These are phyloP conservation scores for Fusarium algeriense DNA, from an alignment of 2,329 filamentous ascomycete species.

Conservation along the genomic window DNA sequence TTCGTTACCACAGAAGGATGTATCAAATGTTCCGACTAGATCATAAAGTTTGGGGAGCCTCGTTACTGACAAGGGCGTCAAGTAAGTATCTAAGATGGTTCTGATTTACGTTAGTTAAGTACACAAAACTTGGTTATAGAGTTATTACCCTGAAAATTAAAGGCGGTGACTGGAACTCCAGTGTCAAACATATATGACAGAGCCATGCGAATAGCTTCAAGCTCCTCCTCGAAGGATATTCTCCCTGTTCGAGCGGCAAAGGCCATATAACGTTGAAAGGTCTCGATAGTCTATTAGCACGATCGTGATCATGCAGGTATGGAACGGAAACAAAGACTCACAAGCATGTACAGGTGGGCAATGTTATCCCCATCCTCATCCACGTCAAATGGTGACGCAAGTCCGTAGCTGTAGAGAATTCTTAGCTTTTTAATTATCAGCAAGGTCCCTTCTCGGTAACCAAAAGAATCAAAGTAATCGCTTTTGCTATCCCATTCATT, in stretches of 20 bases:
- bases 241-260: fast-evolving
- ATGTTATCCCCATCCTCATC: background rate
- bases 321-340: background rate
- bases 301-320: background rate
- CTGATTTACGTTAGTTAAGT: background rate
- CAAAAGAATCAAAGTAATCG: no score
- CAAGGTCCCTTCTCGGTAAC: background rate
- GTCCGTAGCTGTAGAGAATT: background rate
- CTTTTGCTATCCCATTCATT: fast-evolving
- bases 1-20: background rate
- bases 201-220: background rate
- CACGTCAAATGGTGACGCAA: background rate
- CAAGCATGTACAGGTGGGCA: background rate
- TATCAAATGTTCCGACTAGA: background rate
- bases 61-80: fast-evolving
- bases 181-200: background rate
- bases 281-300: background rate
- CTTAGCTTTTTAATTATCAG: background rate
- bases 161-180: background rate
- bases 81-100: background rate
- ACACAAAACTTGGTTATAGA: fast-evolving
- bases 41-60: background rate
- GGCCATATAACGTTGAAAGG: background rate
- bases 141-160: background rate
- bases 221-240: fast-evolving